Evolutionary conservation across 768 basidiomycete genomes (phyloP).

Genomic region (Artomyces pyxidatus): DNA sequence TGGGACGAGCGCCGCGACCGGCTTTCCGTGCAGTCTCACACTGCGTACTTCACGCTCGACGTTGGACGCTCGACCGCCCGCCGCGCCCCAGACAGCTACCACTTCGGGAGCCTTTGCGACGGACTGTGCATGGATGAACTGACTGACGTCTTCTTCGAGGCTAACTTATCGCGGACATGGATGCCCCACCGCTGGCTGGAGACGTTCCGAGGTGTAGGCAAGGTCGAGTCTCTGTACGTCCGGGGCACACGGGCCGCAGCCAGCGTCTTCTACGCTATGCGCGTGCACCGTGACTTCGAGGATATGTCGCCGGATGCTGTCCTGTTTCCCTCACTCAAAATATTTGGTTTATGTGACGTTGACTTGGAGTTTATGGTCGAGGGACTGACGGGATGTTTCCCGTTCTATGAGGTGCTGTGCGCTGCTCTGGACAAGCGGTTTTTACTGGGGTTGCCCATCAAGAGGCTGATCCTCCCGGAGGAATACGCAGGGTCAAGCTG

Average conservation of each 20-base stretch:
- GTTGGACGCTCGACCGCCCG: not conserved
- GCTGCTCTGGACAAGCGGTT: no score
- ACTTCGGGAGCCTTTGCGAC: not conserved
- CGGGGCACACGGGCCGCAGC: no score
- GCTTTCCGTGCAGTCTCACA: not conserved
- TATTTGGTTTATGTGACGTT: not conserved
- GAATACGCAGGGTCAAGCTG: no score
- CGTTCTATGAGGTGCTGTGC: no score
- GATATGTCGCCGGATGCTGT: not conserved
- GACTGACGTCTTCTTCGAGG: not conserved
- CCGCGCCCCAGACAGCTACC: no score
- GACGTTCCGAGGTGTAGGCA: not conserved
- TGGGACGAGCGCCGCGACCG: not conserved
- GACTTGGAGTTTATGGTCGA: no score
- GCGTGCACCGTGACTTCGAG: no score
- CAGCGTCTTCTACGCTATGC: no score
- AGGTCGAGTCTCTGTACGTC: not conserved
- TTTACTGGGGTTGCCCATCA: no score
- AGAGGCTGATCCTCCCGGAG: no score
- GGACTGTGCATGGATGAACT: not conserved
- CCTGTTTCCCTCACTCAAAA: not conserved
- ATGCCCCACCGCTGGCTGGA: not conserved
- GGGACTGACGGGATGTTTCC: no score
- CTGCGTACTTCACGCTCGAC: not conserved
- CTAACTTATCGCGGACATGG: not conserved